These are phyloP conservation scores for Hansenula lynferdii DNA, from an alignment of 1,139 yeast genomes.

Conservation along the genomic window DNA sequence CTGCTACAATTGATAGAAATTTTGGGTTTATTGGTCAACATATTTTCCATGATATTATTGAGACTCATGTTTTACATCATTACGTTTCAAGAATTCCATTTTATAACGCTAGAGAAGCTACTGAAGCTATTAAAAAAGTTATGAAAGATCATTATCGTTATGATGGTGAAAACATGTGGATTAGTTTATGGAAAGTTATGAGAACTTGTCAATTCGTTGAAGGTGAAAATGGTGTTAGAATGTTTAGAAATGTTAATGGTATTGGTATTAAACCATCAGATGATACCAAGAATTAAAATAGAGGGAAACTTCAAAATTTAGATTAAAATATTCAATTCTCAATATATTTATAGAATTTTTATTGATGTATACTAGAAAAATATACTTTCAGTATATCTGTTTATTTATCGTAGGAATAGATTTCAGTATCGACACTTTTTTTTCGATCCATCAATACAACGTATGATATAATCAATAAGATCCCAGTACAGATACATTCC, in stretches of 20 bases:
- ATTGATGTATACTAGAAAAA: too few species aligned
- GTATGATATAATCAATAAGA: too few species aligned
- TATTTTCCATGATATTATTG: slow-evolving; percentile 60
- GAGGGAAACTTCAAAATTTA: too few species aligned
- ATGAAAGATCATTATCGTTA: slow-evolving; percentile 56
- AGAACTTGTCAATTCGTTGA: slow-evolving; percentile 58
- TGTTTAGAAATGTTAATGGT: slow-evolving; percentile 54
- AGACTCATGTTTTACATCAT: slow-evolving; percentile 61
- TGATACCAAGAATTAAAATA: slow-evolving; percentile 2
- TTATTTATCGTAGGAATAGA: too few species aligned
- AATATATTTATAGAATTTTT: too few species aligned
- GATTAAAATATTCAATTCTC: too few species aligned
- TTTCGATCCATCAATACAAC: too few species aligned
- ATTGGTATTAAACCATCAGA: slow-evolving; percentile 34
- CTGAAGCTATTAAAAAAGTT: slow-evolving; percentile 51
- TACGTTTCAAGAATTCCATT: slow-evolving; percentile 59
- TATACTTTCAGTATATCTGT: too few species aligned
- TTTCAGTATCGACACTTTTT: too few species aligned
- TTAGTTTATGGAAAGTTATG: slow-evolving; percentile 48
- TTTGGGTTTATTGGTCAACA: slow-evolving; percentile 55
- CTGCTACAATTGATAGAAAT: slow-evolving; percentile 59
- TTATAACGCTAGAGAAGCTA: slow-evolving; percentile 57
- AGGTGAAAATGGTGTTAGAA: slow-evolving; percentile 54
- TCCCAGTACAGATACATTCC: slow-evolving; percentile 6
- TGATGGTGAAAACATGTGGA: slow-evolving; percentile 54